Conservation (phyloP, 345 rosid species). For the Salix udensis region DNA sequence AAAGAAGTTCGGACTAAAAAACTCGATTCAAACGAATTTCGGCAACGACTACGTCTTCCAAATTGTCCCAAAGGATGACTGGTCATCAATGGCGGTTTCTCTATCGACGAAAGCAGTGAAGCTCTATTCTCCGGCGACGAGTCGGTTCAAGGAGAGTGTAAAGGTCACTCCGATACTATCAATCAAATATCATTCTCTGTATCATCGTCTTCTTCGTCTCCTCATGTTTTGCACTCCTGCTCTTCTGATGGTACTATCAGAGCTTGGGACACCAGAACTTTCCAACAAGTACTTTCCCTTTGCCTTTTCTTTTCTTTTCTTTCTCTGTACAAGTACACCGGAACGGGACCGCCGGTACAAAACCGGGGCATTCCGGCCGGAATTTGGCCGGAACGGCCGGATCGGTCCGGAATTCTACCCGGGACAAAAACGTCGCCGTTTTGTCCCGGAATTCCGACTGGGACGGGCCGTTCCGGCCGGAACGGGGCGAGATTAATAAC, state of each 20-base stretch:
- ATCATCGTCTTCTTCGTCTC: conserved; percentile 46
- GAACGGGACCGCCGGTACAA: too few relatives aligned
- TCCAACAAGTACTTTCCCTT: conserved; percentile 49
- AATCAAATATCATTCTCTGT: conserved; percentile 66
- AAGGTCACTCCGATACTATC: conserved; percentile 63
- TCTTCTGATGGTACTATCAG: conserved; percentile 85
- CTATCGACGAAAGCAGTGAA: conserved; percentile 73
- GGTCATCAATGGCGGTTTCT: conserved; percentile 87
- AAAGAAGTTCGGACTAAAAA: conserved; percentile 64
- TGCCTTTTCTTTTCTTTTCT: neutral
- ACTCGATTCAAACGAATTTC: conserved; percentile 78
- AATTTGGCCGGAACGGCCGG: too few relatives aligned
- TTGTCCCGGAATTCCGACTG: too few relatives aligned
- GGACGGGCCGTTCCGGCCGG: too few relatives aligned
- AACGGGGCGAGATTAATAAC: too few relatives aligned
- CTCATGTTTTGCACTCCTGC: conserved; percentile 74
- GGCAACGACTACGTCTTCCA: conserved; percentile 81
- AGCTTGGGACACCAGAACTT: conserved; percentile 84
- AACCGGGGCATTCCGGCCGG: too few relatives aligned
- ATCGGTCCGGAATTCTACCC: too few relatives aligned
- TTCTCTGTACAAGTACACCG: too few relatives aligned
- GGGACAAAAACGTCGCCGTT: too few relatives aligned
- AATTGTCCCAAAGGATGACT: conserved; percentile 69
- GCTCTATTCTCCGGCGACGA: conserved; percentile 78
- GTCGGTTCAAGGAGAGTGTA: conserved; percentile 81